Conservation (phyloP, 192 early-diverging fungal species). For the Backusella tuberculispora region DNA sequence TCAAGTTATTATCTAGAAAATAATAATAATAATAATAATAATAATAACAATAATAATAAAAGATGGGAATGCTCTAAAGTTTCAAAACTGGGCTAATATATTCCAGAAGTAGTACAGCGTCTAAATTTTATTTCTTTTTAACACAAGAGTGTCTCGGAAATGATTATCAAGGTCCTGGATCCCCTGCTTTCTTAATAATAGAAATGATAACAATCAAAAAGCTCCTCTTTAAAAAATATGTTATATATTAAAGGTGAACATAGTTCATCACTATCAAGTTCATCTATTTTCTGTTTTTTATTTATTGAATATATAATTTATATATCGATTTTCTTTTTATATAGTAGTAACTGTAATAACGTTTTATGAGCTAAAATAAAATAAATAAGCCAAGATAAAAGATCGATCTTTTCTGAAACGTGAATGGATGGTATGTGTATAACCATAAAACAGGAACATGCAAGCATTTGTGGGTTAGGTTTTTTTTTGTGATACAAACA, state of each 20-base stretch:
- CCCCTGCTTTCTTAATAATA: too few relatives aligned
- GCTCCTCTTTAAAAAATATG: too few relatives aligned
- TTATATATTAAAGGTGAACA: too few relatives aligned
- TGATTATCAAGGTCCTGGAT: too few relatives aligned
- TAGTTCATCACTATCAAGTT: too few relatives aligned
- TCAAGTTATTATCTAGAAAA: neutral
- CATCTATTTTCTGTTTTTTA: too few relatives aligned
- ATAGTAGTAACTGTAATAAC: neutral
- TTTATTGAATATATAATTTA: too few relatives aligned
- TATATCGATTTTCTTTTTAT: neutral
- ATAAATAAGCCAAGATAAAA: neutral
- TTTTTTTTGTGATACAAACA: neutral
- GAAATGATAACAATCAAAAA: too few relatives aligned
- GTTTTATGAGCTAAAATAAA: neutral
- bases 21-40: neutral
- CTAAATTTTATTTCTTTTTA: too few relatives aligned
- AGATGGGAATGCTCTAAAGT: neutral
- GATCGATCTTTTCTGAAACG: slow-evolving; percentile 9
- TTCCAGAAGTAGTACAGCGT: too few relatives aligned
- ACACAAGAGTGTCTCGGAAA: too few relatives aligned
- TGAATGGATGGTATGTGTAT: slow-evolving; percentile 9
- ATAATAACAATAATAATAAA: slow-evolving; percentile 8
- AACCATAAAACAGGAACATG: slow-evolving; percentile 3
- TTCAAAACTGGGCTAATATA: neutral
- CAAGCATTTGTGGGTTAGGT: neutral